A percentile compares a stretch with the other conserved stretches of the same genome.
Conservation (phyloP, 257 asterid species). For the Solanum chiquidenum region DNA sequence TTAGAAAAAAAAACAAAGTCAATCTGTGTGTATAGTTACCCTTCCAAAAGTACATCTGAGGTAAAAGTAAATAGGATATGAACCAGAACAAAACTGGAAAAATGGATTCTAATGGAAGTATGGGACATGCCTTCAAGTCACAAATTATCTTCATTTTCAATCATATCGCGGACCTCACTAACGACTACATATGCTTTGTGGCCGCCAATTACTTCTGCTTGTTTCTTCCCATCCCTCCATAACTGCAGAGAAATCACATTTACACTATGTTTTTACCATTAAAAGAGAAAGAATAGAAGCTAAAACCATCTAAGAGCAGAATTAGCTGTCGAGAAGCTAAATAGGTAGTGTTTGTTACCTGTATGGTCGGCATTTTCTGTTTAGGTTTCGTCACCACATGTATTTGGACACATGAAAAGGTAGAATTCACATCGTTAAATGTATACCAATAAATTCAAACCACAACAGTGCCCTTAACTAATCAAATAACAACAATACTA, state of each 20-base stretch:
- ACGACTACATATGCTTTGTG: constrained; percentile 74
- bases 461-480: not conserved
- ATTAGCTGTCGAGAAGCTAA: not conserved
- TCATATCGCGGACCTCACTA: constrained; percentile 68
- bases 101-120: not conserved
- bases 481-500: not conserved
- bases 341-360: constrained; percentile 32
- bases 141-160: constrained; percentile 44
- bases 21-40: not conserved
- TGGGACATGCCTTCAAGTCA: constrained; percentile 7
- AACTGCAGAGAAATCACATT: constrained; percentile 30
- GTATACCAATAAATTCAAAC: constrained; percentile 1
- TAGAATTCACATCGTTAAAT: constrained; percentile 3
- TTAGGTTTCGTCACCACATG: constrained; percentile 14
- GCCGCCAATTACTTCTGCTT: constrained; percentile 82
- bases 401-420: constrained; percentile 28
- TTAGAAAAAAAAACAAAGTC: not conserved
- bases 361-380: constrained; percentile 97
- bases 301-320: not conserved
- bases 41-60: not conserved
- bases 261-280: not conserved
- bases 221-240: constrained; percentile 81
- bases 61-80: not conserved
- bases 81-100: not conserved
- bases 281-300: not conserved